These are phyloP conservation scores for Talaromyces funiculosus DNA, from an alignment of 2,329 filamentous ascomycete species.

Conservation along the genomic window DNA sequence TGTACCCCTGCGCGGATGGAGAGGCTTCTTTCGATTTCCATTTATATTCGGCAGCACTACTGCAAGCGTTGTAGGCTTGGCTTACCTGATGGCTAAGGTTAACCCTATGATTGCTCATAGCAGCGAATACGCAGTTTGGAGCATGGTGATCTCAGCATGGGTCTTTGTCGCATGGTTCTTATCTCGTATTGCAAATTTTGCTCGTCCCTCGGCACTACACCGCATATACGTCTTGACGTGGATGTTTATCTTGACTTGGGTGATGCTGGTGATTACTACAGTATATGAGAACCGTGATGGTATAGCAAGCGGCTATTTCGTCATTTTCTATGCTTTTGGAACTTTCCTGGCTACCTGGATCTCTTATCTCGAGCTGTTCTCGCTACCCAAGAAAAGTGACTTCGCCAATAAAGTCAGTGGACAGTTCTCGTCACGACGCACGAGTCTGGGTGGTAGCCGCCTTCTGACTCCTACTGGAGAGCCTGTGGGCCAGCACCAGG, in stretches of 20 bases:
- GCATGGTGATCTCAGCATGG: constrained; percentile 77
- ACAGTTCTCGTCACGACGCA: constrained; percentile 30
- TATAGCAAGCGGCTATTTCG: constrained; percentile 70
- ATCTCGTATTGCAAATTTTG: constrained; percentile 68
- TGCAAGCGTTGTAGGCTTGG: constrained; percentile 63
- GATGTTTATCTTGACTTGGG: constrained; percentile 73
- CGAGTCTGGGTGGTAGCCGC: constrained; percentile 36
- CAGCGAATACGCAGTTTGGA: constrained; percentile 81
- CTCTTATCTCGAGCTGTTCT: constrained; percentile 73
- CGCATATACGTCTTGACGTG: constrained; percentile 76
- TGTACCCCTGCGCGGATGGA: constrained; percentile 66
- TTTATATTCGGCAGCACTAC: constrained; percentile 65
- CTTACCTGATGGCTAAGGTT: constrained; percentile 70
- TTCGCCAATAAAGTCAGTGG: constrained; percentile 57
- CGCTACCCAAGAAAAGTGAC: constrained; percentile 63
- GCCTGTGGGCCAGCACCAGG: constrained; percentile 31
- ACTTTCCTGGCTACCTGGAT: constrained; percentile 70
- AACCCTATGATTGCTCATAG: constrained; percentile 92
- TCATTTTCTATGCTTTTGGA: constrained; percentile 72
- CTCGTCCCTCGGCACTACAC: constrained; percentile 79
- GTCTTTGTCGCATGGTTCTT: constrained; percentile 78
- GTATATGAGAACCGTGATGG: constrained; percentile 70
- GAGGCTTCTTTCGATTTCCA: constrained; percentile 79
- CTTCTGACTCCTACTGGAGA: constrained; percentile 40
- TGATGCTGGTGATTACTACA: constrained; percentile 63